Base-by-base conservation (phyloP, 2,329 filamentous ascomycete genomes). In the Alternaria panax region DNA sequence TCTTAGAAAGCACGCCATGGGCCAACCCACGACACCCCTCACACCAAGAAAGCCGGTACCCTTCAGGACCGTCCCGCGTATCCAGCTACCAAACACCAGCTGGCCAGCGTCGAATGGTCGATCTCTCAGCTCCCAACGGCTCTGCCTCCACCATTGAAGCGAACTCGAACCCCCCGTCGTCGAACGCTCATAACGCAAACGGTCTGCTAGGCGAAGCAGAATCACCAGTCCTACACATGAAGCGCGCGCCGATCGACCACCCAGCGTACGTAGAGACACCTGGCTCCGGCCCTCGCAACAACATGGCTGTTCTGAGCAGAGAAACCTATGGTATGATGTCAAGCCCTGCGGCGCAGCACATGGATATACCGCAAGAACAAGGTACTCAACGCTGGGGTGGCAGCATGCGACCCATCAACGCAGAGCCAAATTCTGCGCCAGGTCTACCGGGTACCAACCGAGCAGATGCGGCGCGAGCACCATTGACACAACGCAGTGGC, bases 1-100 rank as follows among this genome's bases (percentile, higher is more conserved):
- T 95, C 68, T 85, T 96, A 55, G 92, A 96, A 72, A 90, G 94
- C 67, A 96, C 92, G 5, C 90, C 93, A 1, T 97, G 93, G 93
- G 92, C 93, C 34, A 96, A 96, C 74, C 92, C 93, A 18, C 92
- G 94, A 67, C 76, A 78, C 57, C 77, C 76, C 11, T 74, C 72
- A n/a, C 77, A 79, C 46, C 75, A 76, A 28, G 72, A 78, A 45
- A 64, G 73, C 4, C 73, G 76, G 20, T 79, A 76, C 50, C 67
- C 66, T 20, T 60, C 71, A 30, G 72, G 68, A 5, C 64, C 67
- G 16, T 62, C 72, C 20, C 67, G 73, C n/a, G 48, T 70, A 38
- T 61, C 72, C 9, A 75, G 64, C 58, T 78, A 75, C 52, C 75
- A 78, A 12, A 79, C 77, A 11, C 77, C 77, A 12, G 72, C 74